Base-by-base conservation (phyloP, 768 basidiomycete genomes). In the Ramaria rubella region DNA sequence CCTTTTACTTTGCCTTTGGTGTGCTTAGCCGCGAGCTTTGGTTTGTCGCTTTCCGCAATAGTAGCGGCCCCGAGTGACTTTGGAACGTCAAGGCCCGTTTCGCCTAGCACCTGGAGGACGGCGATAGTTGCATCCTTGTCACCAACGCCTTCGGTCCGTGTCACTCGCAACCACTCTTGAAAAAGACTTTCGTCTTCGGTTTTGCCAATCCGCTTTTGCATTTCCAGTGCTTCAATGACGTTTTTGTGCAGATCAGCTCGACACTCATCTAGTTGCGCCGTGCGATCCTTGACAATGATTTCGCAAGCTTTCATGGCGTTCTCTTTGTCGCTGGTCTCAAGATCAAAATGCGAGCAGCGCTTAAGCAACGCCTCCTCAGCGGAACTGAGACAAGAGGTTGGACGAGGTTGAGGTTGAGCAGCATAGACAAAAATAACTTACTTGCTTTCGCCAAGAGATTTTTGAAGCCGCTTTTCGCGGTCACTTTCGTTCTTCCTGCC, bases 311-410 rank as follows among this genome's bases (percentile, higher is more conserved):
- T 87, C 81, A 90, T 86, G 0, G 94, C 93, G 60, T 94, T 81
- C 59, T 80, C 79, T 56, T 74, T 74, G 30, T 75, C 65, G 27
- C 44, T 38, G 17, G 80, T 81, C 54, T 91, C 89, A 31, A 94
- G 76, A 61, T 93, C 90, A 69, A 95, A 97, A 67, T 95, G 94
- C 5, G 94, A 94, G 67, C 93, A 95, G 36, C 94, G 87, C 67
- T 97, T 97, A 58, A 97, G 77, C 11, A 97, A 79, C 1, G 94
- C 93, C 73, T 96, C 92, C 65, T 93, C 90, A 2, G 90, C 90
- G 59, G 90, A 81, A 62, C 90, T 93, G 58, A 34, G 29, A 21
- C 44, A 59, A 43, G 24, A 29, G 19, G 26, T 52, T 52, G 29
- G 24, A 60, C 40, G 23, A 38, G 30, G 56, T 52, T 40, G 52